These are phyloP conservation scores for Penicillium desertorum DNA, from an alignment of 495 filamentous ascomycete genomes.

Conservation along the genomic window DNA sequence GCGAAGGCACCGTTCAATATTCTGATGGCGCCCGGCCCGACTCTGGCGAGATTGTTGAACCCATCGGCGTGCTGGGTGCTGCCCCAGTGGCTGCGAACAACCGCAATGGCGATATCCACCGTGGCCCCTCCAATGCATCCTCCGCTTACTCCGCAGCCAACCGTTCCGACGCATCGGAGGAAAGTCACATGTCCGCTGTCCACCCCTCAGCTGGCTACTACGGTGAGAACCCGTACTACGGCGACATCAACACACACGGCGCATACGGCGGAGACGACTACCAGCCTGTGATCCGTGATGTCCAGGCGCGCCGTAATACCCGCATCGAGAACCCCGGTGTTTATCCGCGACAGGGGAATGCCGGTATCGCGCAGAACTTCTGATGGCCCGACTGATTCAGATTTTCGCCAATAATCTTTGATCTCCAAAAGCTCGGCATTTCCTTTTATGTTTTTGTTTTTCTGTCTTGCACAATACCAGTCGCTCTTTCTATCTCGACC, in stretches of 20 bases:
- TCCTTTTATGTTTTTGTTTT: neutral
- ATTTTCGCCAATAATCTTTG: conserved; percentile 3
- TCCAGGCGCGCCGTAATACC: conserved; percentile 85
- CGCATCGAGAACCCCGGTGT: conserved; percentile 86
- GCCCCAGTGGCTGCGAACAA: conserved; percentile 64
- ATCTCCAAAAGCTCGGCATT: conserved; percentile 18
- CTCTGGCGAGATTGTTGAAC: conserved; percentile 71
- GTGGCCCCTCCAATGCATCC: conserved; percentile 93
- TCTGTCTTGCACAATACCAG: conserved; percentile 7
- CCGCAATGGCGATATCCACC: conserved; percentile 66
- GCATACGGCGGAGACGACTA: conserved; percentile 58
- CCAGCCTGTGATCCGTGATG: conserved; percentile 90
- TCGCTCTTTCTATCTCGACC: conserved; percentile 12
- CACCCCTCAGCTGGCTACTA: conserved; percentile 51
- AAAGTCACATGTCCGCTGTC: conserved; percentile 57
- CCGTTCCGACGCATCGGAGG: conserved; percentile 80
- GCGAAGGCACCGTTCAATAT: conserved; percentile 57
- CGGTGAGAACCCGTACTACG: conserved; percentile 55
- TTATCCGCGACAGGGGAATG: conserved; percentile 83
- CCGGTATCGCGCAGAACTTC: conserved; percentile 98
- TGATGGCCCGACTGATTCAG: conserved; percentile 41
- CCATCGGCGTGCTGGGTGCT: conserved; percentile 71
- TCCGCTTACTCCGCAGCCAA: conserved; percentile 87
- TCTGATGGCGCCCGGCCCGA: conserved; percentile 65
- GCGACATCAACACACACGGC: conserved; percentile 53